Evolutionary conservation across 768 basidiomycete species (phyloP).

Genomic region (Multifurca ochricompacta): DNA sequence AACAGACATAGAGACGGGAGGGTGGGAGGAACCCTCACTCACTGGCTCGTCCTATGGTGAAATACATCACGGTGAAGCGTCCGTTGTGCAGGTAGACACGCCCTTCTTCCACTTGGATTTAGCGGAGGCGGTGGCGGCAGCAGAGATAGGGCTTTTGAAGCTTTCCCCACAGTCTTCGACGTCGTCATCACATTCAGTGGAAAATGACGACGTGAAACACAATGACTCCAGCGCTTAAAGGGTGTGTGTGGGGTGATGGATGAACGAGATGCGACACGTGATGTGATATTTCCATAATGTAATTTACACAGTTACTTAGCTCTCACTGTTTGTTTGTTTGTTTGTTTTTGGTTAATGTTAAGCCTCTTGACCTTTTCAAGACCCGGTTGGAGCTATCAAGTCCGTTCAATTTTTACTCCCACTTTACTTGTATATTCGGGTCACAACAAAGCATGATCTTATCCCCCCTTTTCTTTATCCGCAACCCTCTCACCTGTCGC

Average conservation of each 20-base stretch:
- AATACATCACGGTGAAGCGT: slow-evolving; percentile 9
- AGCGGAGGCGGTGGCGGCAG: slow-evolving; percentile 26
- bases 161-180: background rate
- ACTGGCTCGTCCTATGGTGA: slow-evolving; percentile 12
- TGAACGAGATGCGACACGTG: background rate
- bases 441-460: slow-evolving; percentile 19
- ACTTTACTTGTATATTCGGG: slow-evolving; percentile 4
- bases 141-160: slow-evolving; percentile 21
- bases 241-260: background rate
- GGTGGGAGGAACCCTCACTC: background rate
- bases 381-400: no score
- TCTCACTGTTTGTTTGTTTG: no score
- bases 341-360: background rate
- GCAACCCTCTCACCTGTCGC: background rate
- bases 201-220: background rate
- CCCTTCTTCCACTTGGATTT: slow-evolving; percentile 81
- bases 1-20: slow-evolving; percentile 17
- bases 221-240: background rate
- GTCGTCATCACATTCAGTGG: background rate
- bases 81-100: slow-evolving; percentile 45
- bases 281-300: no score
- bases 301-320: no score
- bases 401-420: slow-evolving; percentile 4
- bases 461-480: background rate
- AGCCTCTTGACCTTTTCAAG: background rate